Percentiles rank a stretch among this genome's conserved stretches.
phyloP scores from a whole-genome alignment of 371 early-diverging fungal species.

The Saksenaea oblongispora region DNA sequence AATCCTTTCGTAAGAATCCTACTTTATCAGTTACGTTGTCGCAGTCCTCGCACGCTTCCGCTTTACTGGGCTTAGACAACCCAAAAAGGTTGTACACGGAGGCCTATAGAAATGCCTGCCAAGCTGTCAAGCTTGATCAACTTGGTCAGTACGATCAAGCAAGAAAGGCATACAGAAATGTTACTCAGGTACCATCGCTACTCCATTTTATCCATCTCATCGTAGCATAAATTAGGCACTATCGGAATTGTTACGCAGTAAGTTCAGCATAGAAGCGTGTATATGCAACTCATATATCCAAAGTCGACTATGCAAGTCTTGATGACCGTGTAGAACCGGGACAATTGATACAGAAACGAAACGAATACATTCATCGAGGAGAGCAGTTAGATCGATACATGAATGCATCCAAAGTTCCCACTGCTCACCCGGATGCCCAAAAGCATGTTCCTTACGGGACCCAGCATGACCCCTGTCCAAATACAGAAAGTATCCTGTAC shows the following conservation, averaged over 20 bases:
- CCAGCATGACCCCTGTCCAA: conserved; percentile 13
- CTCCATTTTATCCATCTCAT: not conserved
- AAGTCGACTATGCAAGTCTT: not conserved
- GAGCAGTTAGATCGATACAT: conserved; percentile 37
- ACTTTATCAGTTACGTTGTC: not conserved
- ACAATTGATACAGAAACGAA: conserved; percentile 36
- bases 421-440: conserved; percentile 27
- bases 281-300: conserved; percentile 3
- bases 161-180: conserved; percentile 42
- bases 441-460: conserved; percentile 16
- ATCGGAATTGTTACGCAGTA: conserved; percentile 4
- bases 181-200: conserved; percentile 42
- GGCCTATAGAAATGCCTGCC: conserved; percentile 48
- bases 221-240: not conserved
- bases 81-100: conserved; percentile 37
- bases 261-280: conserved; percentile 16
- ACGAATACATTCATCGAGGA: conserved; percentile 40
- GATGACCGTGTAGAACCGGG: conserved; percentile 17
- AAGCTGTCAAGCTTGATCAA: conserved; percentile 53
- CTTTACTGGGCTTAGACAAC: not conserved
- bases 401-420: not conserved
- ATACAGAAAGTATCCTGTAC: conserved; percentile 14
- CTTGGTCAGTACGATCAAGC: conserved; percentile 50
- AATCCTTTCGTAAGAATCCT: not conserved
- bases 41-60: conserved; percentile 16